A percentile compares a stretch with the other conserved stretches of the same genome.
These are phyloP conservation scores for Globisporangium polare DNA, from an alignment of 352 stramenopile genomes.

Conservation along the genomic window DNA sequence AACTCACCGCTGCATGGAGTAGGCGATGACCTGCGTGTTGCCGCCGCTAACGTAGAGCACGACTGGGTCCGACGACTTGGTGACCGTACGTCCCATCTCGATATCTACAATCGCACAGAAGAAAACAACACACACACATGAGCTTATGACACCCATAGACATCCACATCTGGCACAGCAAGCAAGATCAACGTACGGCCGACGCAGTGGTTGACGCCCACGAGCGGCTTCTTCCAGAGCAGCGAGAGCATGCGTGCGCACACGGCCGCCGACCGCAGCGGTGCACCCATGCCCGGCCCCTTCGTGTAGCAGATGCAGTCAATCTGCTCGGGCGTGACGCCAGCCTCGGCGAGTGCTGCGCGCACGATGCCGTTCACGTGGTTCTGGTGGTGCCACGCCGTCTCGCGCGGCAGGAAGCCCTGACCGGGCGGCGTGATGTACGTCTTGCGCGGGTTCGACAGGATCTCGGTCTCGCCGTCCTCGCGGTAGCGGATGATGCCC, in stretches of 20 bases:
- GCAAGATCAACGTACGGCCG: constrained; percentile 63
- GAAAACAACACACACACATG: background rate
- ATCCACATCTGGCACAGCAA: background rate
- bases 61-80: constrained; percentile 93
- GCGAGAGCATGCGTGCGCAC: constrained; percentile 91
- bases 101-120: constrained; percentile 81
- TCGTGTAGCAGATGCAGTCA: constrained; percentile 95
- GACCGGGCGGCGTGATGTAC: constrained; percentile 96
- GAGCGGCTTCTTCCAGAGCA: constrained; percentile 95
- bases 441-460: constrained; percentile 99
- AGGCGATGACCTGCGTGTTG: constrained; percentile 97
- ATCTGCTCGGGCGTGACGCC: constrained; percentile 82
- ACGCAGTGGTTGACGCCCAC: constrained; percentile 99
- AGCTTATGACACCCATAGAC: background rate
- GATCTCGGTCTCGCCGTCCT: constrained; percentile 87
- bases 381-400: constrained; percentile 99
- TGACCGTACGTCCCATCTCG: constrained; percentile 99
- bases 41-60: constrained; percentile 99
- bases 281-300: constrained; percentile 98
- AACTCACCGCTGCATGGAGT: constrained; percentile 78
- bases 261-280: constrained; percentile 96
- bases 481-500: constrained; percentile 74
- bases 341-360: constrained; percentile 92
- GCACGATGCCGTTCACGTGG: constrained; percentile 94
- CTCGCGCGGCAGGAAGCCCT: constrained; percentile 98